A percentile compares a stretch with the other conserved stretches of the same genome.
Conservation (phyloP, 2,329 filamentous ascomycete genomes). For the Stagonosporopsis tanaceti region DNA sequence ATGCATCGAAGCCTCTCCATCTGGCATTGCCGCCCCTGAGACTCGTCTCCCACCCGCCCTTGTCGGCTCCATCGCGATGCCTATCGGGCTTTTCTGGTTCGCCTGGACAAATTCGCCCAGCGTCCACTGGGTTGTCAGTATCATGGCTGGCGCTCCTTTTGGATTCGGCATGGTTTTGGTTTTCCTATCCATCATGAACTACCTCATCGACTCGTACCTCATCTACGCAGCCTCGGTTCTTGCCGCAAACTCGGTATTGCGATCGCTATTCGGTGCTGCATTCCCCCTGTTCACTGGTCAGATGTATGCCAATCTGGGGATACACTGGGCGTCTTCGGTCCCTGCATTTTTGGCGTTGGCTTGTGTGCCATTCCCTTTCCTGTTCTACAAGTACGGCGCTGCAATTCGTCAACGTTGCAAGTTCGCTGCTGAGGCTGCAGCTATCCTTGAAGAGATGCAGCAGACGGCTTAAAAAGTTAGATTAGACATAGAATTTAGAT, state of each 20-base stretch:
- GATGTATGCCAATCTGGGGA: constrained; percentile 56
- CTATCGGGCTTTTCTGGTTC: constrained; percentile 51
- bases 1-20: constrained; percentile 28
- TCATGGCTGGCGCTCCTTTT: constrained; percentile 58
- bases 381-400: constrained; percentile 75
- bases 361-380: constrained; percentile 64
- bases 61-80: constrained; percentile 67
- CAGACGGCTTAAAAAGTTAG: constrained; percentile 3
- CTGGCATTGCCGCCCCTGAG: constrained; percentile 57
- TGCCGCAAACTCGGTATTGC: constrained; percentile 55
- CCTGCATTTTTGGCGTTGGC: constrained; percentile 57
- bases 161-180: constrained; percentile 50
- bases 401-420: constrained; percentile 70
- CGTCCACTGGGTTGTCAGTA: constrained; percentile 63
- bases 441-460: constrained; percentile 58
- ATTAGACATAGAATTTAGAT: background rate
- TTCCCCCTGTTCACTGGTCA: constrained; percentile 58
- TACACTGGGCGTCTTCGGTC: constrained; percentile 58
- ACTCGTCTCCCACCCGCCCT: constrained; percentile 68
- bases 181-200: constrained; percentile 63
- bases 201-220: constrained; percentile 69
- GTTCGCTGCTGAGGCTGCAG: constrained; percentile 70
- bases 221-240: constrained; percentile 34
- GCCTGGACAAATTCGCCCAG: constrained; percentile 53
- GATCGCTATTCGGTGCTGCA: constrained; percentile 56